Evolutionary conservation across 2,329 filamentous ascomycete species (phyloP), one percentile per base, ranked within the genome.

Genomic region (Amauroascus verrucosus): DNA sequence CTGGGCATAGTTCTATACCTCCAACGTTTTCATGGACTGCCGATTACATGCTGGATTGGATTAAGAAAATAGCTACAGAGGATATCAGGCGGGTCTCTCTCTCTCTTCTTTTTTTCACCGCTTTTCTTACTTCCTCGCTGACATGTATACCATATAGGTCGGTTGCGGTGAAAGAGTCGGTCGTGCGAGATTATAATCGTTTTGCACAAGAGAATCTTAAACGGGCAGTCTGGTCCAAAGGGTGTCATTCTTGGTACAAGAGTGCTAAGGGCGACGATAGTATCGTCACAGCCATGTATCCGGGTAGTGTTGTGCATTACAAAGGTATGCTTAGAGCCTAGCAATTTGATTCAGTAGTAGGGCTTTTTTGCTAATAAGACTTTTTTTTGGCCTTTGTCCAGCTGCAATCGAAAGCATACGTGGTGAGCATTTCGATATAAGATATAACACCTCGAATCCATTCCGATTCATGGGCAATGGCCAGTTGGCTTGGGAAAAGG

Each of bases 381-480:
- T 41, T 41, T 41, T 41, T n/a, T 1, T 30, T 30, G 5, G 4
- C 26, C 26, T 24, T 30, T 30, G n/a, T n/a, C 18, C 37, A 48
- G 52, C 30, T n/a, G 33, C 37, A 11, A 53, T 58, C 28, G 47
- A 43, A 44, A 51, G 51, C 11, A 49, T 55, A 7, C 58, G 59
- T 11, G 55, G 54, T 33, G 58, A 61, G 45, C 53, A 61, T 51
- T 60, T 57, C 38, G 54, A 61, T 32, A 58, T 60, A 35, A 53
- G 43, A 45, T 63, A 63, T 37, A 53, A 51, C 43, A 54, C 54
- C 14, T 50, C 48, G 16, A 62, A 61, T 22, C 47, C 45, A 16
- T 60, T 57, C 43, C 49, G 53, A 5, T 63, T 49, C 50, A 49
- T 62, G 38, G 61, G 60, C 4, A 58, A 63, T 48, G 60, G 60